phyloP scores from a whole-genome alignment of 169 alveolate genomes.

The Eimeria necatrix region DNA sequence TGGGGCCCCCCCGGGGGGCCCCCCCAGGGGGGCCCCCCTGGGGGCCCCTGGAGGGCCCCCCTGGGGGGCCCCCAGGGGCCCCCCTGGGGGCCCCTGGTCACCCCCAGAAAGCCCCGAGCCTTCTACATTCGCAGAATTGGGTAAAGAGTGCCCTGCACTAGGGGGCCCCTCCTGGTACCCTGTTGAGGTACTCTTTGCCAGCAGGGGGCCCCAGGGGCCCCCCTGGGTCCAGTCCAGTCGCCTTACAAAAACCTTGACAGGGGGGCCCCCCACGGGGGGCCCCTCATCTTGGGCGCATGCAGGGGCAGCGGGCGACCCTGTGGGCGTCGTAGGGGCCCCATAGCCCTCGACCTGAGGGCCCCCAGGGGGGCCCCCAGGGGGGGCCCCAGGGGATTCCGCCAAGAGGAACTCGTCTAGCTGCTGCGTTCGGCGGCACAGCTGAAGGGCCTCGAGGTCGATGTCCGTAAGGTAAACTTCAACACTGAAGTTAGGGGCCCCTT shows the following conservation, averaged over 20 bases:
- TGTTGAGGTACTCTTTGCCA: not conserved
- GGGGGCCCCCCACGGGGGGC: constrained; percentile 6
- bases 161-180: too few relatives aligned
- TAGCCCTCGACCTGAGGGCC: not conserved
- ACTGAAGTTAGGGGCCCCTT: not conserved
- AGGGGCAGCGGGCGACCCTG: not conserved
- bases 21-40: too few relatives aligned
- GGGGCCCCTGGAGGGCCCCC: not conserved
- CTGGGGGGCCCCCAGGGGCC: too few relatives aligned
- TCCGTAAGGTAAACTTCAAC: constrained; percentile 25
- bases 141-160: too few relatives aligned
- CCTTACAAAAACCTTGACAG: constrained; percentile 8
- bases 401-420: constrained; percentile 4
- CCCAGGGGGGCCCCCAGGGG: not conserved
- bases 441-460: not conserved
- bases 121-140: too few relatives aligned
- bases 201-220: constrained; percentile 54
- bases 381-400: constrained; percentile 7
- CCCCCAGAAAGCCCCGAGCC: too few relatives aligned
- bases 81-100: too few relatives aligned
- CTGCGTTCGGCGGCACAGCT: not conserved
- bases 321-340: constrained; percentile 8
- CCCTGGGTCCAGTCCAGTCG: constrained; percentile 34
- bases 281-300: not conserved
- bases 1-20: not conserved